Conservation (phyloP, 306 rosid species). For the Lathyrus tuberosus region DNA sequence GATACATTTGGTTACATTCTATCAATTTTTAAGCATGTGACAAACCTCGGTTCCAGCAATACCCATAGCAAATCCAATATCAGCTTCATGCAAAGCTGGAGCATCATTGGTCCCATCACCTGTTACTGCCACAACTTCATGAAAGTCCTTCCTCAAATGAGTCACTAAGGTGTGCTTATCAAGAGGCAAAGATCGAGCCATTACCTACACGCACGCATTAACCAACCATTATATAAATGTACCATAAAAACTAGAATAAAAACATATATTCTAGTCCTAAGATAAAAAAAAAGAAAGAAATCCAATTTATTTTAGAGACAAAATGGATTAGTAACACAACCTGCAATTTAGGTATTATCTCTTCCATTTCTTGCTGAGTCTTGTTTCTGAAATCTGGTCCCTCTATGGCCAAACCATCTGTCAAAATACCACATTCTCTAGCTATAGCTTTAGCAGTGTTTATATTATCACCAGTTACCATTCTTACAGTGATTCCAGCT, state of each 20-base stretch:
- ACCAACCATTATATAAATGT: constrained; percentile 9
- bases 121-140: constrained; percentile 92
- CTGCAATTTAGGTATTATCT: constrained; percentile 85
- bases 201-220: constrained; percentile 59
- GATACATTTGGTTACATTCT: not conserved
- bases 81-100: constrained; percentile 91
- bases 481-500: constrained; percentile 79
- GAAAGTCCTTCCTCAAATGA: constrained; percentile 57
- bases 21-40: not conserved
- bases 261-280: not conserved
- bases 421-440: constrained; percentile 88
- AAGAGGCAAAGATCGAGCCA: constrained; percentile 90
- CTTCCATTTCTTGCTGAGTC: constrained; percentile 57
- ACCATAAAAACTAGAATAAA: not conserved
- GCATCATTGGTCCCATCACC: constrained; percentile 98
- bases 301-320: not conserved
- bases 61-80: constrained; percentile 95
- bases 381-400: constrained; percentile 78
- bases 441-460: constrained; percentile 96
- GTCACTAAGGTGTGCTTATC: constrained; percentile 88
- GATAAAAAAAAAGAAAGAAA: not conserved
- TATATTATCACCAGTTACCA: constrained; percentile 96
- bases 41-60: constrained; percentile 97
- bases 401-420: constrained; percentile 86
- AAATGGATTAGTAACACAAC: constrained; percentile 42